These are phyloP conservation scores for Talaromyces proteolyticus DNA, from an alignment of 495 filamentous ascomycete species.

Conservation along the genomic window DNA sequence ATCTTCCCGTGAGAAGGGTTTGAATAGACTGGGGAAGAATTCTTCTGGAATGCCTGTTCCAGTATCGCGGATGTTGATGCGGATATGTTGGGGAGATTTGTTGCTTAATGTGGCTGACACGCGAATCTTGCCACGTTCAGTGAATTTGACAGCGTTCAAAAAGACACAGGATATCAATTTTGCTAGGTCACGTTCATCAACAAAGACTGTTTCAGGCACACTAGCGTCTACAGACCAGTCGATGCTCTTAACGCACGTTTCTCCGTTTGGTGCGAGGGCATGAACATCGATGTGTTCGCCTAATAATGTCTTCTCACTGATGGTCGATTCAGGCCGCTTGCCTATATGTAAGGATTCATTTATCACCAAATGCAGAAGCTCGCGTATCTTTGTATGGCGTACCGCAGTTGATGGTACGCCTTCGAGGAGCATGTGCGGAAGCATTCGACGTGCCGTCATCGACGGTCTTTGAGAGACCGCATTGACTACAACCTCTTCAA, in stretches of 20 bases:
- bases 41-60: constrained; percentile 67
- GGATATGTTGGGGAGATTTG: constrained; percentile 44
- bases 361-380: constrained; percentile 61
- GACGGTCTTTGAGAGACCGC: constrained; percentile 37
- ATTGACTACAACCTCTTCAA: constrained; percentile 37
- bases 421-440: constrained; percentile 35
- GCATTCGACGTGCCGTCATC: constrained; percentile 33
- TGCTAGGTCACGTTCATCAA: constrained; percentile 67
- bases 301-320: constrained; percentile 49
- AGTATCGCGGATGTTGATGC: constrained; percentile 61
- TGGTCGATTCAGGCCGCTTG: constrained; percentile 66
- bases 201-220: constrained; percentile 61
- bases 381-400: constrained; percentile 56
- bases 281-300: constrained; percentile 66
- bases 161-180: constrained; percentile 71
- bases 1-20: constrained; percentile 68
- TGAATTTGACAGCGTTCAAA: constrained; percentile 78
- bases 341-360: constrained; percentile 66
- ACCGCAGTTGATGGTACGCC: constrained; percentile 45
- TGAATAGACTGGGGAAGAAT: constrained; percentile 68
- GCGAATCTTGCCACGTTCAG: constrained; percentile 60
- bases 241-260: constrained; percentile 53
- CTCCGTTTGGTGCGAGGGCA: constrained; percentile 52
- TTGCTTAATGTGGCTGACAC: constrained; percentile 48
- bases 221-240: constrained; percentile 60